Base-by-base conservation (phyloP, 2,329 filamentous ascomycete species). In the Colletotrichum trifolii region DNA sequence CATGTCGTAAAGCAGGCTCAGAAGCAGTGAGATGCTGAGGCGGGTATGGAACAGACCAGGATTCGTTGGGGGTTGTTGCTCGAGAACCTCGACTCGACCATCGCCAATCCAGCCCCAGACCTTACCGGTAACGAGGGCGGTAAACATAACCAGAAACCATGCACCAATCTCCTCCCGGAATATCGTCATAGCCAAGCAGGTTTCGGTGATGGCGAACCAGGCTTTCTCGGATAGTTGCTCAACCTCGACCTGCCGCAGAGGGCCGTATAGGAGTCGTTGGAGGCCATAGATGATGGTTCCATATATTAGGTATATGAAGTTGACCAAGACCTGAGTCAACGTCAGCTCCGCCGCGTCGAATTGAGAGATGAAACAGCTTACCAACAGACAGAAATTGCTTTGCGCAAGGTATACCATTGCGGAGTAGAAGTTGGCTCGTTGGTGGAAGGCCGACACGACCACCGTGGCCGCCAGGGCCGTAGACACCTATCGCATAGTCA, bases 61-160 rank as follows among this genome's bases (percentile, higher is more conserved):
- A 73, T 97, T 97, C 43, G 90, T 86, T 0, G 95, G 95, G 3
- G 95, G 94, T 77, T 98, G 94, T 77, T 99, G 96, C 79, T 99
- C 96, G 56, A 98, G 84, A 48, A 96, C 88, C 75, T 99, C 96
- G 59, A 99, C 93, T 57, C 96, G 87, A 33, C 95, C 95, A 76
- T 97, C 95, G 56, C 93, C 94, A 70, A 99, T 97, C 96, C 96
- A 99, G 60, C 94, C 93, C 94, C 96, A 99, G 52, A 99, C 91
- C 80, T 98, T 98, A 59, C 94, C 94, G 4, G 94, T 95, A 50
- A 99, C 87, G 43, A 99, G 85, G 34, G 91, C 89, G 13, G 96
- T 92, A 77, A 99, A 98, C 94, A 99, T 98, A 73, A 96, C 89
- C 64, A 99, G 83, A 74, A 98, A 97, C 89, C 94, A 96, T 46